A percentile compares a stretch with the other conserved stretches of the same genome.
Evolutionary conservation across 768 basidiomycete species (phyloP).

Genomic region (Coprinopsis sp.): DNA sequence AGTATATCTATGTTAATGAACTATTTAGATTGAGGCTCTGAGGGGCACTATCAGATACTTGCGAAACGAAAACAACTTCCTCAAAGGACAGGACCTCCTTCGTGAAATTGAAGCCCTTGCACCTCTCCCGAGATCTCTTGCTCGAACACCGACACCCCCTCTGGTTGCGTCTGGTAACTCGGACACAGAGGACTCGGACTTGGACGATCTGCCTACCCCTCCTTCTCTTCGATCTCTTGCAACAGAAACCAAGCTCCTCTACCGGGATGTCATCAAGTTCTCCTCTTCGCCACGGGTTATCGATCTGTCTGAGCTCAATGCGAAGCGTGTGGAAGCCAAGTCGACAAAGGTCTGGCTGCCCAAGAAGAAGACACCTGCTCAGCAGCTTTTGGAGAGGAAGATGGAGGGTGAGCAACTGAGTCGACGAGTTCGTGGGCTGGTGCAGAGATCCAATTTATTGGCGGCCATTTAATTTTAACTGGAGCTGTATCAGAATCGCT

Average conservation of each 20-base stretch:
- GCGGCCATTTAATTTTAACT: conserved; percentile 18
- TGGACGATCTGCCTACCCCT: conserved; percentile 36
- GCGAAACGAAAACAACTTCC: conserved; percentile 88
- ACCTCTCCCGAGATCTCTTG: conserved; percentile 46
- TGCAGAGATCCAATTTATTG: conserved; percentile 58
- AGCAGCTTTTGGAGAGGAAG: conserved; percentile 75
- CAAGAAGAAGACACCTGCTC: conserved; percentile 73
- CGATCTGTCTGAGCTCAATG: conserved; percentile 65
- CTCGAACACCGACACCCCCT: conserved; percentile 57
- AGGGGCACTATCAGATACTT: conserved; percentile 88
- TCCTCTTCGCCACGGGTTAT: conserved; percentile 82
- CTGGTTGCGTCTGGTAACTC: conserved; percentile 61
- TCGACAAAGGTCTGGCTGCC: conserved; percentile 64
- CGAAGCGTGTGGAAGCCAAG: conserved; percentile 45
- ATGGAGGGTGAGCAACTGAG: conserved; percentile 71
- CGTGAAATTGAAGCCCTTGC: conserved; percentile 76
- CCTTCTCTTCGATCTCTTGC: conserved; percentile 62
- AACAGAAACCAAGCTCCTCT: conserved; percentile 81
- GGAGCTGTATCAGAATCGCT: too few relatives aligned
- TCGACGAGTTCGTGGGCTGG: conserved; percentile 61
- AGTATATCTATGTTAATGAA: conserved; percentile 2
- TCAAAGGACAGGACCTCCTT: conserved; percentile 89
- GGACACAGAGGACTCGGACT: conserved; percentile 63
- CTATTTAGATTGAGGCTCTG: conserved; percentile 75
- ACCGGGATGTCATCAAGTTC: conserved; percentile 84